Evolutionary conservation across 495 filamentous ascomycete species (phyloP), one percentile per base, ranked within the genome.

Genomic region (Xylaria cubensis): DNA sequence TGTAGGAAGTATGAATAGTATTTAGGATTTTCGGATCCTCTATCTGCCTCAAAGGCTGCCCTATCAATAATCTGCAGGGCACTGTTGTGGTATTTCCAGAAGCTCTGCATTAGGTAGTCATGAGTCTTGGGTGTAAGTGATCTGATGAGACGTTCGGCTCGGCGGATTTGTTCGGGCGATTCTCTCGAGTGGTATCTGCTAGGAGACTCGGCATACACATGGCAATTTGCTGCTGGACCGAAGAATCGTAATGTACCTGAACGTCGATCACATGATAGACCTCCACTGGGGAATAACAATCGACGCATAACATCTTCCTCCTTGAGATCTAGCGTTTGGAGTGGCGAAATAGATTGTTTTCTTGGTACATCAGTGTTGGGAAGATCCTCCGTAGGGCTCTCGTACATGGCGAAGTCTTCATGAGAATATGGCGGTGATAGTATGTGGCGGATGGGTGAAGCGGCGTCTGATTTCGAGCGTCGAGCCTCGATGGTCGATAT

Each of bases 1-100:
- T 88, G 86, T 7, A 88, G 75, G 67, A 88, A 87, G 0, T 78
- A 76, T 2, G 82, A 84, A 73, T 88, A 88, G 55, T 83, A 85
- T 48, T 81, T 81, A 17, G 81, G 79, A 55, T 81, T 79, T 17
- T 82, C 80, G 46, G 75, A 73, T n/a, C 83, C 78, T 29, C 80
- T 75, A 62, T 86, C 86, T n/a, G 84, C 82, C 59, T 85, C 81
- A 69, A 88, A 88, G 0, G 83, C 80, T 1, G 79, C 76, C 66
- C 79, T 79, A 73, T 88, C 84, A 21, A 87, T 75, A 2, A 88
- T 81, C 66, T 84, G 85, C 26, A 83, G 71, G 13, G 81, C 79
- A 1, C 77, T 71, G 66, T 88, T 86, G 74, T 86, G 87, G 64
- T 81, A 74, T n/a, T 82, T 79, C 85, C 85, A 88, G 74, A 87